These are phyloP conservation scores for Oleoguttula mirabilis DNA, from an alignment of 495 filamentous ascomycete genomes.

Conservation along the genomic window DNA sequence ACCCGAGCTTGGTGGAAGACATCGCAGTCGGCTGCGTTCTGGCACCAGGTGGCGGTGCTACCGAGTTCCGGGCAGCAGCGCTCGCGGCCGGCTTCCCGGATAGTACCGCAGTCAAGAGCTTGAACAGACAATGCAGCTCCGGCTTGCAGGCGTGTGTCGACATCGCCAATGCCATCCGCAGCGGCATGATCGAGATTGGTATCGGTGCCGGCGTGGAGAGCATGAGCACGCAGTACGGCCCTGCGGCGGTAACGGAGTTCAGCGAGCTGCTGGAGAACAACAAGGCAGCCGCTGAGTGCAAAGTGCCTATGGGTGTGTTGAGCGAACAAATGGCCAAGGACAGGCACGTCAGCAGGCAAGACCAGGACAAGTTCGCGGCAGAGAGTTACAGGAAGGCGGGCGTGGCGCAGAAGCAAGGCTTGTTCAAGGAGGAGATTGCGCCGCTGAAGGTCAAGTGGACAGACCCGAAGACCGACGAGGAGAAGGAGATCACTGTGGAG, in stretches of 20 bases:
- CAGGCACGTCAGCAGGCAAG: constrained; percentile 52
- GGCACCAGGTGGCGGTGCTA: constrained; percentile 85
- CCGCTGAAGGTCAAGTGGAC: constrained; percentile 72
- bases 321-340: constrained; percentile 94
- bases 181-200: constrained; percentile 90
- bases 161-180: constrained; percentile 76
- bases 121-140: constrained; percentile 87
- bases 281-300: constrained; percentile 82
- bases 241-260: constrained; percentile 85
- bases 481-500: constrained; percentile 69
- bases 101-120: constrained; percentile 61
- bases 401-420: constrained; percentile 72
- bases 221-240: constrained; percentile 89
- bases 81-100: constrained; percentile 88
- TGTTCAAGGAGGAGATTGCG: constrained; percentile 87
- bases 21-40: constrained; percentile 87
- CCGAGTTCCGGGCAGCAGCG: constrained; percentile 87
- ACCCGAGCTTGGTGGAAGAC: constrained; percentile 77
- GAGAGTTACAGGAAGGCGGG: constrained; percentile 78
- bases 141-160: constrained; percentile 86
- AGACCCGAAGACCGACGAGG: constrained; percentile 84
- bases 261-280: constrained; percentile 78
- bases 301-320: constrained; percentile 92
- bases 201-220: constrained; percentile 95
- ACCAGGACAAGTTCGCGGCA: constrained; percentile 85